phyloP scores from a whole-genome alignment of 2,329 filamentous ascomycete species.

The Cladophialophora chaetospira region DNA sequence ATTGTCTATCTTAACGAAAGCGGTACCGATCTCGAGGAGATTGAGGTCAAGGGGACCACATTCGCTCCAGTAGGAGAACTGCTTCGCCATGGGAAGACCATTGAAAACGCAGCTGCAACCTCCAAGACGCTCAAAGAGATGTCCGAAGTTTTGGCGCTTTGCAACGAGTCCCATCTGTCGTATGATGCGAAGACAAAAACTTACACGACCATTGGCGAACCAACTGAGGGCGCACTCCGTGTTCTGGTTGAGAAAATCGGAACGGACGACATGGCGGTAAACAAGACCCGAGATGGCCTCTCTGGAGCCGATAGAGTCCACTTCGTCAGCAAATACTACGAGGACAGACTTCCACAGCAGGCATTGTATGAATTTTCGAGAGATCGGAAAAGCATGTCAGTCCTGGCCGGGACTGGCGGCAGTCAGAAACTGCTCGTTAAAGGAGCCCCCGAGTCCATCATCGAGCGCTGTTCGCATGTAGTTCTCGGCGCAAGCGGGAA shows the following conservation, averaged over 20 bases:
- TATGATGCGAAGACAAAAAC: conserved; percentile 74
- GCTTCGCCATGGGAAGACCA: conserved; percentile 65
- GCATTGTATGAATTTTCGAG: conserved; percentile 96
- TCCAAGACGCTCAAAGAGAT: conserved; percentile 82
- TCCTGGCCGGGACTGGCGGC: conserved; percentile 72
- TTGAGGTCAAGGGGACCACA: conserved; percentile 89
- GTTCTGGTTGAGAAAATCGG: conserved; percentile 94
- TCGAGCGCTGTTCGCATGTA: conserved; percentile 85
- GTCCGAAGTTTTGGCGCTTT: conserved; percentile 69
- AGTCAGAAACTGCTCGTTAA: conserved; percentile 87
- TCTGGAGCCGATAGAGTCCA: conserved; percentile 67
- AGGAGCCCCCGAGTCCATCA: conserved; percentile 89
- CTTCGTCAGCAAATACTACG: conserved; percentile 81
- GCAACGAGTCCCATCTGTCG: conserved; percentile 83
- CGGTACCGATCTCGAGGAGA: conserved; percentile 75
- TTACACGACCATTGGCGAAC: conserved; percentile 85
- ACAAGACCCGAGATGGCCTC: conserved; percentile 53
- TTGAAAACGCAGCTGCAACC: conserved; percentile 67
- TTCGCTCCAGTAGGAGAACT: conserved; percentile 83
- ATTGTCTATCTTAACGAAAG: conserved; percentile 77
- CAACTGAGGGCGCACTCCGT: conserved; percentile 90
- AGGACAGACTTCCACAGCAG: conserved; percentile 70
- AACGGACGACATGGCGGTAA: conserved; percentile 67
- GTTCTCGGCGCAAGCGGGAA: conserved; percentile 77
- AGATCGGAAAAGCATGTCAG: conserved; percentile 99